Evolutionary conservation across 148 eudicot genomes (phyloP), one percentile per base, ranked within the genome.

Genomic region (Arctostaphylos glauca): DNA sequence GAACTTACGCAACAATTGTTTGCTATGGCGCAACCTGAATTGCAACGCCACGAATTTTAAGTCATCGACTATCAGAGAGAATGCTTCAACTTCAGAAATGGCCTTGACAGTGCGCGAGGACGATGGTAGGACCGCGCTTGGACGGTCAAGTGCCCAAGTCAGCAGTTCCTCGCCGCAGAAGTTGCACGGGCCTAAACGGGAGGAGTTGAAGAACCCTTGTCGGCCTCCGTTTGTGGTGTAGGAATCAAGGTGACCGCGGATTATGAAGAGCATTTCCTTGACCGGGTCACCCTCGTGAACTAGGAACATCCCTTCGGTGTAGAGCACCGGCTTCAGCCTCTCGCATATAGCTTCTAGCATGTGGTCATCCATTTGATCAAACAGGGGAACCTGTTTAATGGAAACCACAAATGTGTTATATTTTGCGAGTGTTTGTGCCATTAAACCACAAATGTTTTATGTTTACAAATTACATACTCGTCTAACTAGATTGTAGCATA

Each of bases 131-230:
- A 31, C 38, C 38, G 38, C 38, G 38, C 38, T 31, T 31, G 38
- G 86, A 0, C 90, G 93, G 68, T 89, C 92, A 0, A 94, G 85
- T 0, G 93, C 98, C 98, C 98, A 94, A 3, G 91, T 91, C 4
- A 94, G 87, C 10, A 94, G 89, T 81, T 94, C 97, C 80, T 94
- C 95, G 4, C 97, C 97, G 58, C 97, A 94, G 67, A 94, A 94
- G 84, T 92, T 93, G 0, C 98, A 31, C 38, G 38, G 38, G 38
- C 38, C 38, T 31, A 31, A 31, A 31, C 38, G 38, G 38, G 38
- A 31, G 38, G 90, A 90, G 74, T 94, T 94, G 87, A 94, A 94
- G 78, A 94, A 92, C 2, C 95, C 98, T 0, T 93, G 87, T 25
- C 95, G 84, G 48, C 98, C 98, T 0, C 97, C 98, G 13, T 91